Conservation (phyloP, 768 basidiomycete species). For the Hypholoma sublateritium region DNA sequence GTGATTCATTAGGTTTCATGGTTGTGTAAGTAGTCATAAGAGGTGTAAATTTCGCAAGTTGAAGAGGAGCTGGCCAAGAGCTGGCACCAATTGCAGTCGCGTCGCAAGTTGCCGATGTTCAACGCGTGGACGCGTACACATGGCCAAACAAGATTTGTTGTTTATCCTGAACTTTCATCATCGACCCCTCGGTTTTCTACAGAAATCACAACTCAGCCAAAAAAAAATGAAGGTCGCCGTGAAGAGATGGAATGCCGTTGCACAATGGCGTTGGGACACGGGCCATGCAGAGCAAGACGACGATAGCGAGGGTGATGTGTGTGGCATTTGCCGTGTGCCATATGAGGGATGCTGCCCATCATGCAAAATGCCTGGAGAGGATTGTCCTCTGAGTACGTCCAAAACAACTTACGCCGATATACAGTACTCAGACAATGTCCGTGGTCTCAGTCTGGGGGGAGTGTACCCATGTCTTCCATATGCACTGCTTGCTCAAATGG, state of each 20-base stretch:
- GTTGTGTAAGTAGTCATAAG: no score
- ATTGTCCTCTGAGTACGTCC: slow-evolving; percentile 35
- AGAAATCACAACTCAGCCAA: no score
- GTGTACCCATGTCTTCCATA: slow-evolving; percentile 96
- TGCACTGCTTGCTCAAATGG: slow-evolving; percentile 99
- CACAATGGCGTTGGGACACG: slow-evolving; percentile 85
- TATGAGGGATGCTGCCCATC: slow-evolving; percentile 95
- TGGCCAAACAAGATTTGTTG: slow-evolving; percentile 20
- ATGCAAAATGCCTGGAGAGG: slow-evolving; percentile 94
- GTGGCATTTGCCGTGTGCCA: slow-evolving; percentile 89
- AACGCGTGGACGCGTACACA: slow-evolving; percentile 28
- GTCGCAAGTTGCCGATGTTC: not conserved
- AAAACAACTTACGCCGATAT: not conserved
- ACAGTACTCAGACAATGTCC: not conserved
- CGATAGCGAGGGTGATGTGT: slow-evolving; percentile 57
- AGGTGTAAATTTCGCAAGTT: no score
- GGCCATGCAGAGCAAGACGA: slow-evolving; percentile 37
- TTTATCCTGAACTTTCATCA: not conserved
- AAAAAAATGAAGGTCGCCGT: slow-evolving; percentile 73
- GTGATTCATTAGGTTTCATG: no score
- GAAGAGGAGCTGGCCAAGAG: not conserved
- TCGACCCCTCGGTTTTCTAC: not conserved
- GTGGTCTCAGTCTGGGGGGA: slow-evolving; percentile 89
- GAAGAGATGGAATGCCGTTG: slow-evolving; percentile 87
- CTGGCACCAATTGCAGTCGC: not conserved